Percentiles rank a stretch among this genome's conserved stretches.
These are phyloP conservation scores for Blastobotrys attinorum DNA, from an alignment of 805 yeast genomes.

Conservation along the genomic window DNA sequence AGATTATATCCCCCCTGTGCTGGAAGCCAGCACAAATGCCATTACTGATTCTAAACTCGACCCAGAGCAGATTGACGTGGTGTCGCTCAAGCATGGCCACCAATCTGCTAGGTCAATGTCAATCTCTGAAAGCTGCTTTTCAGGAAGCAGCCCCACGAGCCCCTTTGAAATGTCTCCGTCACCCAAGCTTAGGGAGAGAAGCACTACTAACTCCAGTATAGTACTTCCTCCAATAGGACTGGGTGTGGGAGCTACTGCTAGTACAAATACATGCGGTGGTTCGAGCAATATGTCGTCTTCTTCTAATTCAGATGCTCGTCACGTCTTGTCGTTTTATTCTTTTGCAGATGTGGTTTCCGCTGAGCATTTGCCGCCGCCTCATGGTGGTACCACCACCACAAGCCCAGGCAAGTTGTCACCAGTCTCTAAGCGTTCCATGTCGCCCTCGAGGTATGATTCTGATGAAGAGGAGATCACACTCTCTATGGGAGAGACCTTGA, in stretches of 20 bases:
- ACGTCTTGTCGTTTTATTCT: conserved; percentile 47
- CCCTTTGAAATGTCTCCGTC: not conserved
- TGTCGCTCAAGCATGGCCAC: conserved; percentile 44
- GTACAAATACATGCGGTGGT: too few species aligned
- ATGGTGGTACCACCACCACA: conserved; percentile 3
- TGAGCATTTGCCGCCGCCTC: conserved; percentile 5
- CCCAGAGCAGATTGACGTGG: conserved; percentile 63
- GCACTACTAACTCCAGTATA: not conserved
- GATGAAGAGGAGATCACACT: conserved; percentile 11
- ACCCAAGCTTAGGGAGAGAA: not conserved
- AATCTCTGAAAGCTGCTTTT: not conserved
- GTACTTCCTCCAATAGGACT: not conserved
- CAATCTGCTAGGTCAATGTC: conserved; percentile 22
- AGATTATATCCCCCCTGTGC: conserved; percentile 71
- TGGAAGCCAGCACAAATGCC: conserved; percentile 68
- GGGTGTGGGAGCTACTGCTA: conserved; percentile 3
- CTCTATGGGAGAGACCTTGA: conserved; percentile 20
- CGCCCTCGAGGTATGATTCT: not conserved
- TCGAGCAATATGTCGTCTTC: too few species aligned
- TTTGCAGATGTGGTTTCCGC: conserved; percentile 62
- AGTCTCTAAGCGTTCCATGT: not conserved
- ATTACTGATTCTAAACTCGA: conserved; percentile 48
- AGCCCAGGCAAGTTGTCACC: conserved; percentile 5
- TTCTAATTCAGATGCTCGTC: conserved; percentile 1
- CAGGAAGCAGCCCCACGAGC: conserved; percentile 3